phyloP scores from a whole-genome alignment of 164 flowering plant genomes.

The Hamamelis virginiana region DNA sequence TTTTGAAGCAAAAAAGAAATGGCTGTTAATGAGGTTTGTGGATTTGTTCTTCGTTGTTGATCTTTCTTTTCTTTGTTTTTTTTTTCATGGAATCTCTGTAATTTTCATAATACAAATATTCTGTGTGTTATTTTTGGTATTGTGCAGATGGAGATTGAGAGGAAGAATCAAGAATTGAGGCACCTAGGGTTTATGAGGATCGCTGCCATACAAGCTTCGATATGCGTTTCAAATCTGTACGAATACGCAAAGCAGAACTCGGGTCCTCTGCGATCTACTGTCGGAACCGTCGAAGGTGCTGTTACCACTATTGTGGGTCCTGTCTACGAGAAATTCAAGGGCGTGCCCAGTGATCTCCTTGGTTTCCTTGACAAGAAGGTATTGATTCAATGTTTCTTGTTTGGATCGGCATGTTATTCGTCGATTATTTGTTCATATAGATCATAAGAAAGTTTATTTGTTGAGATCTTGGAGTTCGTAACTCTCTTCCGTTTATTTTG shows the following conservation, averaged over 20 bases:
- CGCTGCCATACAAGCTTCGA: slow-evolving; percentile 34
- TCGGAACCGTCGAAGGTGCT: slow-evolving; percentile 42
- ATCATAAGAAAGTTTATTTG: neutral
- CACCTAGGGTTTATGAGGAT: slow-evolving; percentile 48
- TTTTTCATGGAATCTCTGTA: no score
- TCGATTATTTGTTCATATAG: neutral
- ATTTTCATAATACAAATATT: neutral
- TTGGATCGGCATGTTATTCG: neutral
- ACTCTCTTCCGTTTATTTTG: no score
- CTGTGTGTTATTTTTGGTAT: neutral
- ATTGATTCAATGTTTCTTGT: neutral
- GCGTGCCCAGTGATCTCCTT: slow-evolving; percentile 41
- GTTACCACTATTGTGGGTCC: slow-evolving; percentile 43
- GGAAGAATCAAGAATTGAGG: slow-evolving; percentile 32
- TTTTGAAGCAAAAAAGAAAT: no score
- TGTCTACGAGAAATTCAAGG: slow-evolving; percentile 41
- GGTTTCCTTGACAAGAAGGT: slow-evolving; percentile 52
- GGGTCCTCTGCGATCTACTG: slow-evolving; percentile 44
- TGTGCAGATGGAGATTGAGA: slow-evolving; percentile 24
- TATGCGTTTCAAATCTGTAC: slow-evolving; percentile 39
- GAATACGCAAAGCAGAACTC: slow-evolving; percentile 55
- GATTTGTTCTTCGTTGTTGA: no score
- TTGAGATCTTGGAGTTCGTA: neutral
- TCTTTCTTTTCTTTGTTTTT: no score
- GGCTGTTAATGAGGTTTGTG: no score